Evolutionary conservation across 2,329 filamentous ascomycete genomes (phyloP).

Genomic region (Canariomyces notabilis): DNA sequence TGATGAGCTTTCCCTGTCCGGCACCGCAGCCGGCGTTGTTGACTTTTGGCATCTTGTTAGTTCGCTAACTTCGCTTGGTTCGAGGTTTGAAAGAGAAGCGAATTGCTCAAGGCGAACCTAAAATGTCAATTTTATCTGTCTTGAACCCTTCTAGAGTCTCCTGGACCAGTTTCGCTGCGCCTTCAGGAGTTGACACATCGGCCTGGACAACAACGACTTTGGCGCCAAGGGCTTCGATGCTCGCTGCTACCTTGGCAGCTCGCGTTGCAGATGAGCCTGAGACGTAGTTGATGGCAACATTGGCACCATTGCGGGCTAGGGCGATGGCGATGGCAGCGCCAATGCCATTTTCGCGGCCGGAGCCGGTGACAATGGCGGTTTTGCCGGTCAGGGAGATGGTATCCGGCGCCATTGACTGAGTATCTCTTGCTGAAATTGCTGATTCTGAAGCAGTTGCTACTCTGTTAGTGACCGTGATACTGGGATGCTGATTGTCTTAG

Average conservation of each 20-base stretch:
- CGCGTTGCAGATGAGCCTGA: conserved; percentile 30
- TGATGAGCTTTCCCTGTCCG: conserved; percentile 15
- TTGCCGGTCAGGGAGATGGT: conserved; percentile 37
- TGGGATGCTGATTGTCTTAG: no score
- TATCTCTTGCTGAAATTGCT: not conserved
- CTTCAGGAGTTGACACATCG: conserved; percentile 30
- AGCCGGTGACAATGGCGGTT: conserved; percentile 42
- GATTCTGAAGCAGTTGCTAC: not conserved
- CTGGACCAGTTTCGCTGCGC: conserved; percentile 30
- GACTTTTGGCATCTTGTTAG: conserved; percentile 24
- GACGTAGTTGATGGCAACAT: conserved; percentile 37
- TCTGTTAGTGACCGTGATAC: no score
- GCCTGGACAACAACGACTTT: conserved; percentile 32
- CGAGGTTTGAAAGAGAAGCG: not conserved
- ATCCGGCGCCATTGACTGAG: conserved; percentile 10
- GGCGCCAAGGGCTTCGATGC: conserved; percentile 28
- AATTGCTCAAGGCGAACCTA: conserved; percentile 28
- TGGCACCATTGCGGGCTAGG: conserved; percentile 38
- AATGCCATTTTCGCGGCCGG: conserved; percentile 40
- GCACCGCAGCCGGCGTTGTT: conserved; percentile 34
- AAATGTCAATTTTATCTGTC: conserved; percentile 37
- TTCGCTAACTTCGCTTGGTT: no score
- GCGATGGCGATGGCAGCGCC: conserved; percentile 39
- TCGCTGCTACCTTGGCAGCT: conserved; percentile 30
- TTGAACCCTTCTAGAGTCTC: conserved; percentile 33